phyloP scores from a whole-genome alignment of 208 protist species.

The Trypanosoma conorhini region DNA sequence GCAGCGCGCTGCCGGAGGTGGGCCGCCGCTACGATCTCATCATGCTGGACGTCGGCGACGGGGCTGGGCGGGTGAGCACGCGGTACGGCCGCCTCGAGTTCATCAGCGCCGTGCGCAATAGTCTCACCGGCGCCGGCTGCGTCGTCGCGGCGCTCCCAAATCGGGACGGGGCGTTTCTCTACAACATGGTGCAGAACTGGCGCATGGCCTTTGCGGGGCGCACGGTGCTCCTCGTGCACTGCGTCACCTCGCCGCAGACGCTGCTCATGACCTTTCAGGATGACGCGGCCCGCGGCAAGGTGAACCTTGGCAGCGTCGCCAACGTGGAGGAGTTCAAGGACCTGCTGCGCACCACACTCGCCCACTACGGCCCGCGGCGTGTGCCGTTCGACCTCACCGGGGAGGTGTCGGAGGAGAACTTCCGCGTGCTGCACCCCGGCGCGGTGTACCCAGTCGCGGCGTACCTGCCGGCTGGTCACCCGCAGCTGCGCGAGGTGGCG shows the following conservation, averaged over 20 bases:
- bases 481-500: conserved; percentile 23
- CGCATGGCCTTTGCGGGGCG: conserved; percentile 80
- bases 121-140: conserved; percentile 62
- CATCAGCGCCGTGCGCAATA: conserved; percentile 67
- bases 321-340: conserved; percentile 82
- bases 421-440: conserved; percentile 70
- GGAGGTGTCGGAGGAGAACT: conserved; percentile 70
- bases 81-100: conserved; percentile 81
- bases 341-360: conserved; percentile 64
- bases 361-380: conserved; percentile 73
- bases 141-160: conserved; percentile 78
- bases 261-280: conserved; percentile 92
- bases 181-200: conserved; percentile 88
- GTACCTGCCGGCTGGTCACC: conserved; percentile 77
- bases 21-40: conserved; percentile 69
- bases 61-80: conserved; percentile 59
- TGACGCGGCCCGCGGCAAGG: conserved; percentile 57
- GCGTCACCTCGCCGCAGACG: conserved; percentile 69
- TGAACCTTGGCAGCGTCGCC: conserved; percentile 73
- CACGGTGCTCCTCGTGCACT: conserved; percentile 83
- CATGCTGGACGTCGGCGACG: conserved; percentile 77
- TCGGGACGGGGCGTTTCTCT: conserved; percentile 64
- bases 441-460: conserved; percentile 46
- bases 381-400: conserved; percentile 80
- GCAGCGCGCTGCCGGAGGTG: conserved; percentile 27